Evolutionary conservation across 2,329 filamentous ascomycete species (phyloP).

Genomic region (Aaosphaeria arxii): DNA sequence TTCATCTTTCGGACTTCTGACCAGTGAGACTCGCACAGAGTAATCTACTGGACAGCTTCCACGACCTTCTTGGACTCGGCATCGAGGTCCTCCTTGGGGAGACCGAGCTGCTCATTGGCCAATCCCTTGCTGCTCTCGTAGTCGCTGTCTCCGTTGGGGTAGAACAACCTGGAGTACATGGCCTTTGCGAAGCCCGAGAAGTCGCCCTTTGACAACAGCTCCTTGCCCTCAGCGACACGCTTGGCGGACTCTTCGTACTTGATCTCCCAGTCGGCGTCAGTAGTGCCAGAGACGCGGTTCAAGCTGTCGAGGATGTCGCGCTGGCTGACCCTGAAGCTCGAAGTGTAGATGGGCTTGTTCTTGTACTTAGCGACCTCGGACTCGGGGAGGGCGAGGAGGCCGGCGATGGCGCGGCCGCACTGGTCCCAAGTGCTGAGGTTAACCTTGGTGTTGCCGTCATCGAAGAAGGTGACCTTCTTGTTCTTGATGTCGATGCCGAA

Average conservation of each 20-base stretch:
- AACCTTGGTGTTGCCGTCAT: conserved; percentile 56
- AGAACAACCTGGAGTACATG: conserved; percentile 56
- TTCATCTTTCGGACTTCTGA: too few relatives aligned
- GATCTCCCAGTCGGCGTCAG: conserved; percentile 59
- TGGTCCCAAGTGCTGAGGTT: conserved; percentile 59
- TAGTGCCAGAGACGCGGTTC: conserved; percentile 55
- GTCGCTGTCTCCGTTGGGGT: conserved; percentile 22
- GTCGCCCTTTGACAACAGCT: conserved; percentile 45
- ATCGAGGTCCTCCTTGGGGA: conserved; percentile 60
- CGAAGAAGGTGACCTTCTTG: conserved; percentile 31
- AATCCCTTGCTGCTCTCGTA: conserved; percentile 33
- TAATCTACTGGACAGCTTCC: not conserved
- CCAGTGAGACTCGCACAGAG: too few relatives aligned
- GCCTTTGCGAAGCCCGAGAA: conserved; percentile 43
- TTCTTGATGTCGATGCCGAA: conserved; percentile 39
- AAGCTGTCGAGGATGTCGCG: conserved; percentile 61
- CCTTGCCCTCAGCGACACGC: conserved; percentile 49
- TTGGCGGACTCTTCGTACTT: conserved; percentile 45
- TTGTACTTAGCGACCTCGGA: conserved; percentile 40
- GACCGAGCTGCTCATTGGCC: conserved; percentile 53
- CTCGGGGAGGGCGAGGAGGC: conserved; percentile 35
- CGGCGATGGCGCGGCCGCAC: conserved; percentile 51
- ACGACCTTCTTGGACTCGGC: conserved; percentile 52
- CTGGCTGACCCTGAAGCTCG: conserved; percentile 59
- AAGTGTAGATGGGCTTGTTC: conserved; percentile 52